phyloP scores from a whole-genome alignment of 352 stramenopile genomes.

The Globisporangium radiosum region DNA sequence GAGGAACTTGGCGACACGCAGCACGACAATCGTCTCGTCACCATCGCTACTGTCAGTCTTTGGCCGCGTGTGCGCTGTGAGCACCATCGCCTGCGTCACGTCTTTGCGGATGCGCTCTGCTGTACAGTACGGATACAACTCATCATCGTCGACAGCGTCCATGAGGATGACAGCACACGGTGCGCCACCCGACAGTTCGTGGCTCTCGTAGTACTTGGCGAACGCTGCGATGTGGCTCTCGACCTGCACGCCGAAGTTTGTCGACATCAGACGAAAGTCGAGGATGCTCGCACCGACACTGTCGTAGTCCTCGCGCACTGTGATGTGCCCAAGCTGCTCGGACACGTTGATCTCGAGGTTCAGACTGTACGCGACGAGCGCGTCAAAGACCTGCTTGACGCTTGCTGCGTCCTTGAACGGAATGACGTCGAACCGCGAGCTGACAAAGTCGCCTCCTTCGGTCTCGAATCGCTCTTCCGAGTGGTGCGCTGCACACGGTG shows the following conservation, averaged over 20 bases:
- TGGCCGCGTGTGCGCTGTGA: background rate
- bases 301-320: conserved; percentile 42
- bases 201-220: background rate
- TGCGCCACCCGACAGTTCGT: background rate
- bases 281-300: conserved; percentile 22
- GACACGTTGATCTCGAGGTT: conserved; percentile 61
- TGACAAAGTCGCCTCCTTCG: conserved; percentile 23
- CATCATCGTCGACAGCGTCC: conserved; percentile 6
- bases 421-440: conserved; percentile 26
- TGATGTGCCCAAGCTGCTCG: conserved; percentile 38
- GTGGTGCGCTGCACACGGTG: conserved; percentile 24
- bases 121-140: conserved; percentile 1
- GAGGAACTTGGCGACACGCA: conserved; percentile 4
- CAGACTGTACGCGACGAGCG: conserved; percentile 31
- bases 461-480: conserved; percentile 35
- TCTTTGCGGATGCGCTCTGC: conserved; percentile 2
- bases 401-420: conserved; percentile 34
- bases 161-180: background rate
- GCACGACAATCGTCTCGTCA: conserved; percentile 4
- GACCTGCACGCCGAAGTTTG: background rate
- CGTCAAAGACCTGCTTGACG: conserved; percentile 48
- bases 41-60: background rate
- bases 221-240: conserved; percentile 4
- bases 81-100: background rate
- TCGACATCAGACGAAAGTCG: conserved; percentile 27